These are phyloP conservation scores for Pythium coloratum DNA, from an alignment of 352 stramenopile species.

Conservation along the genomic window DNA sequence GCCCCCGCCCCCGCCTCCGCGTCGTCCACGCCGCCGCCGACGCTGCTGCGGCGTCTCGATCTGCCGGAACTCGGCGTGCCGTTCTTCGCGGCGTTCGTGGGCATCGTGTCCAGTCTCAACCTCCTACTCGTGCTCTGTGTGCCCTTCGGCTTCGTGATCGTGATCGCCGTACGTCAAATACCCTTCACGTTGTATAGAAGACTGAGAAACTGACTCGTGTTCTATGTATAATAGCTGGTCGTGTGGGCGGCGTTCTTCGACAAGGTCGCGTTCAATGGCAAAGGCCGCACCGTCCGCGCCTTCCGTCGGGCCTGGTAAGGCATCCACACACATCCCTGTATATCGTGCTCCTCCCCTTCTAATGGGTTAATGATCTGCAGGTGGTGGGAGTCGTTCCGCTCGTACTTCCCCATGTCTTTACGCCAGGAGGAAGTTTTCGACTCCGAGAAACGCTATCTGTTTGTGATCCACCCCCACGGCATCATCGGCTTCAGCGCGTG, in stretches of 20 bases:
- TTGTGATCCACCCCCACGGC: conserved; percentile 53
- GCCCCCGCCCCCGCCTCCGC: too few relatives aligned
- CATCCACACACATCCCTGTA: not conserved
- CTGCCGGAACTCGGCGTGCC: conserved; percentile 19
- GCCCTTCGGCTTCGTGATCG: conserved; percentile 30
- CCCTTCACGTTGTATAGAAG: too few relatives aligned
- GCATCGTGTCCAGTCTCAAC: conserved; percentile 23
- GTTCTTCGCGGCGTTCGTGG: conserved; percentile 26
- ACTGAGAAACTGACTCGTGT: too few relatives aligned
- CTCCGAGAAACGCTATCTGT: conserved; percentile 36
- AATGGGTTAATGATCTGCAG: conserved; percentile 21
- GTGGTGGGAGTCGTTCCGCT: conserved; percentile 40
- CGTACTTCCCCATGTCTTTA: conserved; percentile 45
- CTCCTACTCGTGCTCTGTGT: conserved; percentile 30
- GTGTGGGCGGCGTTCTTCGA: conserved; percentile 37
- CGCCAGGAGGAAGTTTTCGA: conserved; percentile 45
- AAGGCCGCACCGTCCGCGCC: conserved; percentile 29
- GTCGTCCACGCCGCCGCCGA: too few relatives aligned
- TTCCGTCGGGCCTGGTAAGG: conserved; percentile 38
- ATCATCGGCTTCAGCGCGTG: conserved; percentile 51
- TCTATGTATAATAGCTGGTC: too few relatives aligned
- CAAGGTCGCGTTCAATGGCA: conserved; percentile 42
- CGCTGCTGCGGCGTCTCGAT: conserved; percentile 11
- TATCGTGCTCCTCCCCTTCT: too few relatives aligned
- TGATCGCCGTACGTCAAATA: conserved; percentile 25